Conservation (phyloP, 768 basidiomycete genomes). For the Mycena kentingensis region DNA sequence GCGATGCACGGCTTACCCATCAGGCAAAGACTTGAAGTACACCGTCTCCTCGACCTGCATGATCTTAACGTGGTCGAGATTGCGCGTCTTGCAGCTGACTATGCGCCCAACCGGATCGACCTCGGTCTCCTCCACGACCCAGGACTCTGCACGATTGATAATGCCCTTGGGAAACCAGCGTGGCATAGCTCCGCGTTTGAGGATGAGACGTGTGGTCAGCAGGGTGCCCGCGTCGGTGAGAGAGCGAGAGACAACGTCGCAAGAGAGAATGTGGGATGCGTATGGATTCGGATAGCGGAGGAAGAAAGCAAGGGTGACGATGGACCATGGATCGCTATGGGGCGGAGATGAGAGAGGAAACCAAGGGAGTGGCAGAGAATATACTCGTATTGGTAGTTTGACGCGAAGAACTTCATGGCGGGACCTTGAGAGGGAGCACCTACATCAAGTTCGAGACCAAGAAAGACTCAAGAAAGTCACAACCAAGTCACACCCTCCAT, state of each 20-base stretch:
- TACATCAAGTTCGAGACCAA: too few species aligned
- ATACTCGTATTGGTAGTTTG: slow-evolving; percentile 59
- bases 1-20: slow-evolving; percentile 57
- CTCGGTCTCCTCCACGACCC: slow-evolving; percentile 94
- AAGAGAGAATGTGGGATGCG: slow-evolving; percentile 89
- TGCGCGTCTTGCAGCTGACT: slow-evolving; percentile 79
- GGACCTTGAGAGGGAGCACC: not conserved
- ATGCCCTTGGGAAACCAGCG: slow-evolving; percentile 89
- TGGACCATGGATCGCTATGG: slow-evolving; percentile 87
- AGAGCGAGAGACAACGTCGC: slow-evolving; percentile 89
- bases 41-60: slow-evolving; percentile 91
- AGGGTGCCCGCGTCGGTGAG: slow-evolving; percentile 75
- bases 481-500: not conserved
- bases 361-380: not conserved
- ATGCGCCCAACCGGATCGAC: slow-evolving; percentile 82
- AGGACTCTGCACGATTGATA: slow-evolving; percentile 82
- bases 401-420: slow-evolving; percentile 49
- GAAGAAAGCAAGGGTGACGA: slow-evolving; percentile 91
- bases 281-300: slow-evolving; percentile 96
- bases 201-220: slow-evolving; percentile 84
- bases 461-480: not conserved
- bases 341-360: slow-evolving; percentile 20
- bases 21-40: slow-evolving; percentile 62
- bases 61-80: slow-evolving; percentile 91
- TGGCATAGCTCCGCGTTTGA: slow-evolving; percentile 90